phyloP scores from a whole-genome alignment of 495 filamentous ascomycete species.

The Hypoxylon fuscum region DNA sequence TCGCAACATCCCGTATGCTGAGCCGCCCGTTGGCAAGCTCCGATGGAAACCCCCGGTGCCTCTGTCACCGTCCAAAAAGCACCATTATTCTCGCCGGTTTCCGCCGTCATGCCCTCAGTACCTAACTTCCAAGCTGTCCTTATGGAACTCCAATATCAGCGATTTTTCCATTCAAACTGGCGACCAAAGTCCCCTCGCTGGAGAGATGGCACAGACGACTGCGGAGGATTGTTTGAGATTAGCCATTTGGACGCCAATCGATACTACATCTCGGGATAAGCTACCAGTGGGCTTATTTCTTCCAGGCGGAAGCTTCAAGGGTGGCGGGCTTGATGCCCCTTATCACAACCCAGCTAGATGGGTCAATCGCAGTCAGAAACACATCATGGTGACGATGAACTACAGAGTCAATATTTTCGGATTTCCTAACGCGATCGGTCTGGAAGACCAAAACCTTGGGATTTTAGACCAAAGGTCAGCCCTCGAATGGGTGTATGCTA shows the following conservation, averaged over 20 bases:
- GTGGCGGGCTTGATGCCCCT: constrained; percentile 52
- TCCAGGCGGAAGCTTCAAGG: constrained; percentile 55
- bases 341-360: constrained; percentile 55
- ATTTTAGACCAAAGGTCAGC: constrained; percentile 66
- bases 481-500: constrained; percentile 73
- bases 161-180: constrained; percentile 44
- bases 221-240: constrained; percentile 64
- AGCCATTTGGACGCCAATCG: constrained; percentile 61
- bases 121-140: constrained; percentile 38
- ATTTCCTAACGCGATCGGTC: constrained; percentile 59
- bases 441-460: constrained; percentile 56
- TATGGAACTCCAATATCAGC: constrained; percentile 50
- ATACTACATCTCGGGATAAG: constrained; percentile 33
- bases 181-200: constrained; percentile 44
- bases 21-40: constrained; percentile 49
- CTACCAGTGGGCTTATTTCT: constrained; percentile 61
- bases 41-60: constrained; percentile 54
- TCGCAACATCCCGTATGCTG: constrained; percentile 56
- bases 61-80: constrained; percentile 38
- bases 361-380: constrained; percentile 53
- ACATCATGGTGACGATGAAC: constrained; percentile 67
- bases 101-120: constrained; percentile 52
- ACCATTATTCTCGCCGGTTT: constrained; percentile 47
- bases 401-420: constrained; percentile 70
- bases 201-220: constrained; percentile 47